These are phyloP conservation scores for Helicocarpus griseus DNA, from an alignment of 2,329 filamentous ascomycete genomes.

Conservation along the genomic window DNA sequence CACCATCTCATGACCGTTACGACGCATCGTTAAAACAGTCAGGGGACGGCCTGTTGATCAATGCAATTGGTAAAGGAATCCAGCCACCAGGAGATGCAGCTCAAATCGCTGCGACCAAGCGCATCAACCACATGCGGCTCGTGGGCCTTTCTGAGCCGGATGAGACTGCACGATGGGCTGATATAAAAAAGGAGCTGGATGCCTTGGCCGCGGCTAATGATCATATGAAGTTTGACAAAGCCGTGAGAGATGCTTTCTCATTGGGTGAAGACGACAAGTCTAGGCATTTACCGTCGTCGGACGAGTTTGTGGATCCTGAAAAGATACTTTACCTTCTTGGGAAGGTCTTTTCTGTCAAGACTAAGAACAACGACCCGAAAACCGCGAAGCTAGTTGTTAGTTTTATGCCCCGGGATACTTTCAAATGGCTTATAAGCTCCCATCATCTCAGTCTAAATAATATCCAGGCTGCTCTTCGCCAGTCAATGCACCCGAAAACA, in stretches of 20 bases:
- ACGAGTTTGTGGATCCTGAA: constrained; percentile 27
- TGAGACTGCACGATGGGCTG: constrained; percentile 26
- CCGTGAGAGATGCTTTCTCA: constrained; percentile 17
- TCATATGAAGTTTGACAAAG: constrained; percentile 24
- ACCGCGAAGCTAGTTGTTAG: constrained; percentile 21
- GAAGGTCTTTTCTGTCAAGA: constrained; percentile 27
- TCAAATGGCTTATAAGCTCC: constrained; percentile 32
- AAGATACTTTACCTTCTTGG: constrained; percentile 29
- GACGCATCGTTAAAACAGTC: constrained; percentile 28
- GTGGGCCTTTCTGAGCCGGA: constrained; percentile 24
- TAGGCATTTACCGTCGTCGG: constrained; percentile 16
- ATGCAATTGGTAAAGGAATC: constrained; percentile 35
- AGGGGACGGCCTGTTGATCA: constrained; percentile 31
- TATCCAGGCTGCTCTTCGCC: constrained; percentile 31
- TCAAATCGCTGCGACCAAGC: constrained; percentile 20
- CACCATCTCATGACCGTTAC: constrained; percentile 20
- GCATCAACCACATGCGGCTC: constrained; percentile 20
- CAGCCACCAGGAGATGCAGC: constrained; percentile 22
- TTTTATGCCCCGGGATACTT: constrained; percentile 30
- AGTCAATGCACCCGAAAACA: constrained; percentile 23
- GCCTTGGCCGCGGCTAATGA: constrained; percentile 20
- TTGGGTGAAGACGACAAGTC: constrained; percentile 17
- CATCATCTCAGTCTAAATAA: constrained; percentile 30
- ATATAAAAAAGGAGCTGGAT: constrained; percentile 22
- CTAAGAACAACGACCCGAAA: constrained; percentile 14